phyloP scores from a whole-genome alignment of 2,329 filamentous ascomycete species.

The Nemania serpens region DNA sequence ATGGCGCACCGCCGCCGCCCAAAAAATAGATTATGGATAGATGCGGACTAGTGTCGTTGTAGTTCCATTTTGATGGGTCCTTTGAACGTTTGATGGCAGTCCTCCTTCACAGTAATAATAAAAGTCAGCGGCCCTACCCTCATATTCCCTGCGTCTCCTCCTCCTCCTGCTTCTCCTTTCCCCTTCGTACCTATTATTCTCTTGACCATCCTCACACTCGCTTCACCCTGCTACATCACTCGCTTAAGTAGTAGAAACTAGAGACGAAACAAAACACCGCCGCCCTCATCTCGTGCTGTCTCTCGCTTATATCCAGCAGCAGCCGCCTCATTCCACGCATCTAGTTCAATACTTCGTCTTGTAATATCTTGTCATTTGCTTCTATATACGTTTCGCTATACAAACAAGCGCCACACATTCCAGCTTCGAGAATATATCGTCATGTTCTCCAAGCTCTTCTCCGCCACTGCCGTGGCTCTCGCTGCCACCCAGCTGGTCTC shows the following conservation, averaged over 20 bases:
- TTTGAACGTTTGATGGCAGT: slow-evolving; percentile 2
- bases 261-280: slow-evolving; percentile 14
- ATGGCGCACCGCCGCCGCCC: neutral
- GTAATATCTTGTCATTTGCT: slow-evolving; percentile 14
- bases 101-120: slow-evolving; percentile 6
- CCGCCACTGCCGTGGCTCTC: slow-evolving; percentile 53
- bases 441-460: slow-evolving; percentile 54
- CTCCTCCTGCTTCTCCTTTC: slow-evolving; percentile 16
- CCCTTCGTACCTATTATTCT: slow-evolving; percentile 5
- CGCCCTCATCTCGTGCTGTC: slow-evolving; percentile 16
- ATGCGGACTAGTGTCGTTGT: neutral
- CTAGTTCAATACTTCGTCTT: slow-evolving; percentile 5
- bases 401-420: slow-evolving; percentile 5
- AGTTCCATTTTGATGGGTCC: slow-evolving; percentile 19
- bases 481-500: slow-evolving; percentile 54
- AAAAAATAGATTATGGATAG: neutral
- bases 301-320: slow-evolving; percentile 27
- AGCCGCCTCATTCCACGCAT: slow-evolving; percentile 7
- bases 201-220: slow-evolving; percentile 4
- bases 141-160: neutral
- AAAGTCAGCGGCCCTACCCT: slow-evolving; percentile 23
- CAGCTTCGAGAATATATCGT: slow-evolving; percentile 6
- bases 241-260: slow-evolving; percentile 29
- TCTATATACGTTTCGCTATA: slow-evolving; percentile 1
- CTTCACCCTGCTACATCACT: slow-evolving; percentile 28